Conservation (phyloP, 1,284 basidiomycete species). For the Gomphus sp. region DNA sequence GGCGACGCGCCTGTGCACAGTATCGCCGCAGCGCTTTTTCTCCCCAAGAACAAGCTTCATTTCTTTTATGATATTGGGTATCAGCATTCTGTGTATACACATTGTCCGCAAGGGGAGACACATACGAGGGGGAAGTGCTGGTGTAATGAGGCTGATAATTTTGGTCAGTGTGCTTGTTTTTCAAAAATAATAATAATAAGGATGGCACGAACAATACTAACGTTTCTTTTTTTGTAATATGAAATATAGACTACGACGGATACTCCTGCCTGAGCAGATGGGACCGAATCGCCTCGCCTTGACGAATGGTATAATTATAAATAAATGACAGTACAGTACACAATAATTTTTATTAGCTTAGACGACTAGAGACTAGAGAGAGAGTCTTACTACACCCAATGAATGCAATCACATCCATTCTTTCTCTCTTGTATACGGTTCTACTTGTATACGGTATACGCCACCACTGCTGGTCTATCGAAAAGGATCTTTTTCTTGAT, state of each 20-base stretch:
- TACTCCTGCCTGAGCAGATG: neutral
- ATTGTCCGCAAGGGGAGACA: constrained; percentile 47
- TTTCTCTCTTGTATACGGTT: too few species aligned
- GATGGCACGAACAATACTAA: neutral
- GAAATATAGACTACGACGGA: neutral
- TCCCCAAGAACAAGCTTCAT: constrained; percentile 60
- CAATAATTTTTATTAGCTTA: too few species aligned
- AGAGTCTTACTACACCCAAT: too few species aligned
- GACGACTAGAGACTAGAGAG: too few species aligned
- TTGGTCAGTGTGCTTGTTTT: constrained; percentile 30
- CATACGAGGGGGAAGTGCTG: constrained; percentile 40
- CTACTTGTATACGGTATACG: too few species aligned
- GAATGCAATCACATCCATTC: too few species aligned
- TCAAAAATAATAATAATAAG: neutral
- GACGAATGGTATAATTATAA: too few species aligned
- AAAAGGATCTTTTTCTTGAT: too few species aligned
- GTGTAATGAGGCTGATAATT: constrained; percentile 37
- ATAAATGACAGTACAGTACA: too few species aligned
- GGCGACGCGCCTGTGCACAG: constrained; percentile 85
- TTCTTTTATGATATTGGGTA: constrained; percentile 61
- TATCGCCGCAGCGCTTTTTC: constrained; percentile 70
- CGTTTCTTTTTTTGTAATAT: neutral
- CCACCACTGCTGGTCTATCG: too few species aligned
- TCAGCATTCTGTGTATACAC: constrained; percentile 49
- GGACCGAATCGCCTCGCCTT: neutral